These are phyloP conservation scores for Eucalyptus guilfoylei DNA, from an alignment of 345 rosid genomes.

Conservation along the genomic window DNA sequence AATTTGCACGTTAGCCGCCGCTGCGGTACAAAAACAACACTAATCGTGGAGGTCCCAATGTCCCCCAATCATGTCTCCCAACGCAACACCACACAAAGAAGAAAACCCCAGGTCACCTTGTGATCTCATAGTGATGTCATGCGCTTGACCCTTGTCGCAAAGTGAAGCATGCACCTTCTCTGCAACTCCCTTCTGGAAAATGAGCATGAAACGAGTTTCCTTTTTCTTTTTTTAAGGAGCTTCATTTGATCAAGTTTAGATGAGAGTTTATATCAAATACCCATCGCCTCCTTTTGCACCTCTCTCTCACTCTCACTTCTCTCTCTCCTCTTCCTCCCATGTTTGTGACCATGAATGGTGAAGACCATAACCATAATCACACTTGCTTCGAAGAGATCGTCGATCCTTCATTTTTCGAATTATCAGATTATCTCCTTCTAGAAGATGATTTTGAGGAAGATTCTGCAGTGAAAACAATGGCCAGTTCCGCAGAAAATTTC, in stretches of 20 bases:
- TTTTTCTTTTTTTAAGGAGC: neutral
- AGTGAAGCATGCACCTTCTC: neutral
- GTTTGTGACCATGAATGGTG: constrained; percentile 7
- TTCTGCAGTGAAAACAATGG: constrained; percentile 9
- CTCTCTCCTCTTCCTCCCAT: neutral
- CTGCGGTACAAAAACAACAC: neutral
- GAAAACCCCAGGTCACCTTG: neutral
- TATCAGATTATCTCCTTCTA: constrained; percentile 18
- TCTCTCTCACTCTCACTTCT: neutral
- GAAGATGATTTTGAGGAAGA: constrained; percentile 10
- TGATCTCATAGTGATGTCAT: neutral
- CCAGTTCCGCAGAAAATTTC: constrained; percentile 10
- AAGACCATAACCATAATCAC: constrained; percentile 29
- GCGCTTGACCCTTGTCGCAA: neutral
- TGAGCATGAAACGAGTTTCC: neutral
- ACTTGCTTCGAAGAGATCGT: neutral
- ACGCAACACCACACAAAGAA: neutral
- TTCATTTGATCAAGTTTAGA: neutral
- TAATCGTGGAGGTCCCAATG: neutral
- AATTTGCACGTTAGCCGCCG: neutral
- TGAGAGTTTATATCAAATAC: neutral
- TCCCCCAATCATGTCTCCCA: neutral
- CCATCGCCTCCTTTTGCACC: neutral
- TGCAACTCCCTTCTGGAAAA: neutral
- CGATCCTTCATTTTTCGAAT: constrained; percentile 6